These are phyloP conservation scores for Achaetomium macrosporum DNA, from an alignment of 2,329 filamentous ascomycete species.

Conservation along the genomic window DNA sequence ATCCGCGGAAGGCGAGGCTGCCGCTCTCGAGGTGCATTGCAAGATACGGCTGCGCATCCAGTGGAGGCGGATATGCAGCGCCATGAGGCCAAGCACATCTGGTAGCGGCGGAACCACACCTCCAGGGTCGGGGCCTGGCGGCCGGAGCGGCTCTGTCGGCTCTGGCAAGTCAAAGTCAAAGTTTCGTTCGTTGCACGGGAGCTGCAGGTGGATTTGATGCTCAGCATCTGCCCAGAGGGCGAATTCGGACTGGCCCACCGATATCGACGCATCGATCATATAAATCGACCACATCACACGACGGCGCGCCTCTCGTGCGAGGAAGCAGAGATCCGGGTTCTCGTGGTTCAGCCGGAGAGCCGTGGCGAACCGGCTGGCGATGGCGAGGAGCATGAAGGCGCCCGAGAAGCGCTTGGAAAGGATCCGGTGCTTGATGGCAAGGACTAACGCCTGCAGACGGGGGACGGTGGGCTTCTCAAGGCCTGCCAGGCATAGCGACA, in stretches of 20 bases:
- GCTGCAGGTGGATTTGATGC: constrained; percentile 40
- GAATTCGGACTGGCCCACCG: constrained; percentile 42
- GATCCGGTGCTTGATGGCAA: constrained; percentile 44
- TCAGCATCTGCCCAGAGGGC: constrained; percentile 37
- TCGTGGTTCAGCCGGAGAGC: constrained; percentile 46
- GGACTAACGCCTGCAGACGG: constrained; percentile 44
- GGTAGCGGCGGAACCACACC: constrained; percentile 40
- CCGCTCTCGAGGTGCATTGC: constrained; percentile 45
- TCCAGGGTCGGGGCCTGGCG: constrained; percentile 36
- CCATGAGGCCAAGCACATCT: constrained; percentile 50
- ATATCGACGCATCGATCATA: constrained; percentile 43
- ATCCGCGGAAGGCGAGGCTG: constrained; percentile 38
- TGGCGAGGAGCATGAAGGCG: constrained; percentile 43
- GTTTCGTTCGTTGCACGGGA: constrained; percentile 46
- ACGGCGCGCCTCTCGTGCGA: constrained; percentile 40
- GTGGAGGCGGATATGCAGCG: constrained; percentile 51
- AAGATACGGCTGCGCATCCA: constrained; percentile 50
- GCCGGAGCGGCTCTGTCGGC: constrained; percentile 45
- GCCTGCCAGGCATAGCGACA: constrained; percentile 46
- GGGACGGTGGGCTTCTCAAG: constrained; percentile 52
- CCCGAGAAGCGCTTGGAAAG: constrained; percentile 40
- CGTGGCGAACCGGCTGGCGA: constrained; percentile 43
- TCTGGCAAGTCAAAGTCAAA: constrained; percentile 55
- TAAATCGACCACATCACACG: constrained; percentile 45
- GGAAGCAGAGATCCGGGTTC: constrained; percentile 39